These are phyloP conservation scores for Apophysomyces sp. DNA, from an alignment of 371 early-diverging fungal genomes.

Conservation along the genomic window DNA sequence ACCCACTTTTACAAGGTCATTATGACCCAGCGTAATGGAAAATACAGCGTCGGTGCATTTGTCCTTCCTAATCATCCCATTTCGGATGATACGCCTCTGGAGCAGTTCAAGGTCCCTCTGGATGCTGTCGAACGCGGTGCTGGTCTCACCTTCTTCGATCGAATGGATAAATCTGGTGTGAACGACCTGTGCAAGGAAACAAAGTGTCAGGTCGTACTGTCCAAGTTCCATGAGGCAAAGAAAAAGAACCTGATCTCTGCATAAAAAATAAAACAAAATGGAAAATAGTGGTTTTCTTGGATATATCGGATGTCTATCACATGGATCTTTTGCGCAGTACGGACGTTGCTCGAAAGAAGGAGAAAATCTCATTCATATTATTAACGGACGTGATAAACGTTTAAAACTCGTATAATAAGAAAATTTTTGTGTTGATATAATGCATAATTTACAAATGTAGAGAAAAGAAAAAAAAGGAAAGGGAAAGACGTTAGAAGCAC, in stretches of 20 bases:
- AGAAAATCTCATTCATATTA: too few species aligned
- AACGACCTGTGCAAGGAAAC: constrained; percentile 49
- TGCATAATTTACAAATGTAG: neutral
- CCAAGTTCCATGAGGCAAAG: constrained; percentile 42
- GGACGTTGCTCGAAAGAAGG: too few species aligned
- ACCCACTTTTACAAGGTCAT: constrained; percentile 93
- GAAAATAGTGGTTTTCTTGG: too few species aligned
- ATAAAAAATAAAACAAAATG: too few species aligned
- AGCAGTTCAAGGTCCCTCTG: constrained; percentile 71
- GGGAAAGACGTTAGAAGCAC: constrained; percentile 36
- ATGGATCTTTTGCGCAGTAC: too few species aligned
- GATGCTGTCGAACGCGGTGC: constrained; percentile 78
- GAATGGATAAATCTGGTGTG: constrained; percentile 47
- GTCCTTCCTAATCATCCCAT: constrained; percentile 86
- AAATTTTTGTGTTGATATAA: too few species aligned
- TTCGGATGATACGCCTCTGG: constrained; percentile 63
- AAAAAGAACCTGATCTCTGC: constrained; percentile 19
- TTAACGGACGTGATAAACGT: too few species aligned
- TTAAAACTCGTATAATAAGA: too few species aligned
- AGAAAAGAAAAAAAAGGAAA: constrained; percentile 5
- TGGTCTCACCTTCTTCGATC: constrained; percentile 78
- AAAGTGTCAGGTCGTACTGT: constrained; percentile 46
- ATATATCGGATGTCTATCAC: too few species aligned
- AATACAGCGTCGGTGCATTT: constrained; percentile 70
- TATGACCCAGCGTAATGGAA: constrained; percentile 52